Conservation (phyloP, 257 asterid species). For the Solanum chilense region DNA sequence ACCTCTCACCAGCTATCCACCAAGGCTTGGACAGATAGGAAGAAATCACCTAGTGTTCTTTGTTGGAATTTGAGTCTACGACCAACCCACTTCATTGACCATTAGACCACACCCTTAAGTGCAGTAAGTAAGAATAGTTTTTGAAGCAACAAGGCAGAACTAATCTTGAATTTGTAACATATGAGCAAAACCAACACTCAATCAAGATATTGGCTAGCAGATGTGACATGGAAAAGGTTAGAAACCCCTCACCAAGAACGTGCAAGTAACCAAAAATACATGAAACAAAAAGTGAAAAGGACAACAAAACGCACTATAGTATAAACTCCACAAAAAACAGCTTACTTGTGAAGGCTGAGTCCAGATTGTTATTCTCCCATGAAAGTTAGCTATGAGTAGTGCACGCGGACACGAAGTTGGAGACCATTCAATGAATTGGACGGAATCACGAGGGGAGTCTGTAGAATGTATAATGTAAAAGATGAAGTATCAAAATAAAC, state of each 20-base stretch:
- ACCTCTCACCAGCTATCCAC: not conserved
- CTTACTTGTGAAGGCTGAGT: conserved; percentile 91
- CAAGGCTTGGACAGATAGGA: not conserved
- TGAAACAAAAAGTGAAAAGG: not conserved
- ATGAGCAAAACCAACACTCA: not conserved
- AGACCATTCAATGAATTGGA: conserved; percentile 98
- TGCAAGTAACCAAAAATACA: not conserved
- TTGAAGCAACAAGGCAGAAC: not conserved
- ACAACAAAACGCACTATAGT: not conserved
- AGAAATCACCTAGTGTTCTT: not conserved
- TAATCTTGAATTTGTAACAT: not conserved
- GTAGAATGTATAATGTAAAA: conserved; percentile 14
- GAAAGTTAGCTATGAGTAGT: conserved; percentile 84
- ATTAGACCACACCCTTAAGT: not conserved
- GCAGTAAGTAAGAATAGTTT: not conserved
- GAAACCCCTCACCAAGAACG: not conserved
- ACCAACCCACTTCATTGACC: not conserved
- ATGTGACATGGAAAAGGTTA: not conserved
- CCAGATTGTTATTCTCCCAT: conserved; percentile 95
- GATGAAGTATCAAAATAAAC: not conserved
- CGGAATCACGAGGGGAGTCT: conserved; percentile 98
- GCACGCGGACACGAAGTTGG: conserved; percentile 93
- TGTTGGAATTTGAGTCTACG: not conserved
- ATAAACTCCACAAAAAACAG: conserved; percentile 3
- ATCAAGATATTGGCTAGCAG: not conserved